Evolutionary conservation across 1,284 basidiomycete genomes (phyloP), one percentile per base, ranked within the genome.

Genomic region (Dichomitus squalens): DNA sequence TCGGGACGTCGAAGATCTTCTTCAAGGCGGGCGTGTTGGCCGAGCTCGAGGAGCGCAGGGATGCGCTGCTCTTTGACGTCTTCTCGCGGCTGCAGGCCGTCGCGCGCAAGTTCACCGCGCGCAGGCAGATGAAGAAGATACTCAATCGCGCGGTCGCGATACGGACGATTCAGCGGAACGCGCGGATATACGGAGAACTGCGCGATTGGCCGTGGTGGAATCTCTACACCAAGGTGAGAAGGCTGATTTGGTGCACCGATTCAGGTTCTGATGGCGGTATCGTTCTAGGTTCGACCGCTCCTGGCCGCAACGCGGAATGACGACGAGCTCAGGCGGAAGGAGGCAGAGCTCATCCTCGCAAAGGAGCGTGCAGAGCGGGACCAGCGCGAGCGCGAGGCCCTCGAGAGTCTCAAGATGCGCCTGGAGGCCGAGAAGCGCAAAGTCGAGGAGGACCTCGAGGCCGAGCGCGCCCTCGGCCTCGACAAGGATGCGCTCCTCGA

Each of bases 141-240:
- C 81, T 99, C 58, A 96, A 98, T 69, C 89, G 96, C 35, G 93
- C 95, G 1, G 83, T 91, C 33, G 96, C 97, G 2, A 88, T 96
- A 38, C 84, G 92, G 46, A 96, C 92, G 0, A 96, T 99, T 59
- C 96, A 98, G 73, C 84, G 90, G 34, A 99, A 99, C 71, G 96
- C 96, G 1, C 80, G 93, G 11, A 83, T 98, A 12, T 99, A 99
- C 69, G 88, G 89, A 23, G 86, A 93, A 55, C 79, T 98, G 12
- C 81, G 88, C 49, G 93, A 96, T 57, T 99, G 96, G 97, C 95
- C 97, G 1, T 99, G 97, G 97, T 99, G 97, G 97, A 92, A 95
- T 64, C 81, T 99, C 16, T 99, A 97, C 73, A 95, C 93, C 16
- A 97, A 95, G 82, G 86, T 86, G 60, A 38, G 65, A 16, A 7